These are phyloP conservation scores for Cercospora brassicicola DNA, from an alignment of 2,329 filamentous ascomycete genomes.

Conservation along the genomic window DNA sequence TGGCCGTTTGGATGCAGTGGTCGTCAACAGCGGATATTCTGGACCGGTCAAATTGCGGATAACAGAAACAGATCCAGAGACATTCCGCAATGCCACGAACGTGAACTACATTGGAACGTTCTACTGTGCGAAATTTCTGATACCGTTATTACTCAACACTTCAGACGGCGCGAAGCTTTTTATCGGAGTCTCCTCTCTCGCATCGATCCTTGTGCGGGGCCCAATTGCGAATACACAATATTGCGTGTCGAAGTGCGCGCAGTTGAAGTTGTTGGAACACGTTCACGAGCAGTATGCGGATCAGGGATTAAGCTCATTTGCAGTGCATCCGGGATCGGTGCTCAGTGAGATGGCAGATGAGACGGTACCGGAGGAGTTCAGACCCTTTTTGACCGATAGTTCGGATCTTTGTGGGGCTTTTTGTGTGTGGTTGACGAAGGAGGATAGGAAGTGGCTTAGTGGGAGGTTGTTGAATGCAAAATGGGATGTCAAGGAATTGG, in stretches of 20 bases:
- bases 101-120: constrained; percentile 37
- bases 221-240: constrained; percentile 45
- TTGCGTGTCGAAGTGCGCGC: constrained; percentile 42
- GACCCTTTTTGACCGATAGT: constrained; percentile 33
- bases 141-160: constrained; percentile 27
- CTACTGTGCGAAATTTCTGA: constrained; percentile 34
- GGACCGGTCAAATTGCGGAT: constrained; percentile 27
- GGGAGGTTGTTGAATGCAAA: constrained; percentile 41
- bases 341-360: constrained; percentile 40
- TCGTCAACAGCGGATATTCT: constrained; percentile 32
- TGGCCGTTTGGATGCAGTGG: constrained; percentile 32
- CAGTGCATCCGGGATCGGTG: constrained; percentile 43
- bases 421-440: constrained; percentile 39
- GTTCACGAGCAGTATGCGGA: constrained; percentile 40
- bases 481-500: constrained; percentile 43
- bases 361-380: constrained; percentile 38
- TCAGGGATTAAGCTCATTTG: constrained; percentile 35
- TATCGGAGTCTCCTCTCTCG: constrained; percentile 40
- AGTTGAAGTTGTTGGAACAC: constrained; percentile 43
- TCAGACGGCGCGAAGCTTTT: constrained; percentile 34
- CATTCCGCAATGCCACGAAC: constrained; percentile 28
- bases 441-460: constrained; percentile 40
- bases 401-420: constrained; percentile 38
- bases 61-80: constrained; percentile 27
- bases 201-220: constrained; percentile 38